phyloP scores from a whole-genome alignment of 805 yeast species.

The Yamadazyma insecticola region DNA sequence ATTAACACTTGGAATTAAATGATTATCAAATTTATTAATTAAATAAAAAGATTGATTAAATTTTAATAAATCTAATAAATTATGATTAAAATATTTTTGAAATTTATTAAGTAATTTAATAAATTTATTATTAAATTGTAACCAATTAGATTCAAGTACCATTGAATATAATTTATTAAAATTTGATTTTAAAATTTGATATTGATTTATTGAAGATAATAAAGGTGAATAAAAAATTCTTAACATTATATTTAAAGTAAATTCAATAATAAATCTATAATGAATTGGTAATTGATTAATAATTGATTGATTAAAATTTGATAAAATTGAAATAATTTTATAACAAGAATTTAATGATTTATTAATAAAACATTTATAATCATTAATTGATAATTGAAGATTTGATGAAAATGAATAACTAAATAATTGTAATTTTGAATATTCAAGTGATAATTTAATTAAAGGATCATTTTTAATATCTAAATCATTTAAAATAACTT shows the following conservation, averaged over 20 bases:
- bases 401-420: constrained; percentile 27
- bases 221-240: constrained; percentile 30
- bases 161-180: constrained; percentile 19
- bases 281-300: constrained; percentile 36
- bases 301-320: constrained; percentile 15
- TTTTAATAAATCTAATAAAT: constrained; percentile 8
- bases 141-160: constrained; percentile 12
- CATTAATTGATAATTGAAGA: constrained; percentile 18
- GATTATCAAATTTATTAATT: constrained; percentile 29
- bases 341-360: constrained; percentile 27
- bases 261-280: constrained; percentile 34
- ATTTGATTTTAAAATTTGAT: constrained; percentile 17
- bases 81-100: constrained; percentile 13
- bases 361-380: constrained; percentile 23
- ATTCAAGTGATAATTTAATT: constrained; percentile 29
- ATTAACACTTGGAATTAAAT: constrained; percentile 30
- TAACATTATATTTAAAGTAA: constrained; percentile 25
- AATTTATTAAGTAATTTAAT: constrained; percentile 22
- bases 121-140: constrained; percentile 18
- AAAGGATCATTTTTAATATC: constrained; percentile 18
- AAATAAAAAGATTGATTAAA: constrained; percentile 24
- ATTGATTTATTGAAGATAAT: constrained; percentile 19
- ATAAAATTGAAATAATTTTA: constrained; percentile 20
- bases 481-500: constrained; percentile 31
- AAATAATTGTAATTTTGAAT: constrained; percentile 34